Base-by-base conservation (phyloP, 2,329 filamentous ascomycete genomes). In the Trichoderma sp. region DNA sequence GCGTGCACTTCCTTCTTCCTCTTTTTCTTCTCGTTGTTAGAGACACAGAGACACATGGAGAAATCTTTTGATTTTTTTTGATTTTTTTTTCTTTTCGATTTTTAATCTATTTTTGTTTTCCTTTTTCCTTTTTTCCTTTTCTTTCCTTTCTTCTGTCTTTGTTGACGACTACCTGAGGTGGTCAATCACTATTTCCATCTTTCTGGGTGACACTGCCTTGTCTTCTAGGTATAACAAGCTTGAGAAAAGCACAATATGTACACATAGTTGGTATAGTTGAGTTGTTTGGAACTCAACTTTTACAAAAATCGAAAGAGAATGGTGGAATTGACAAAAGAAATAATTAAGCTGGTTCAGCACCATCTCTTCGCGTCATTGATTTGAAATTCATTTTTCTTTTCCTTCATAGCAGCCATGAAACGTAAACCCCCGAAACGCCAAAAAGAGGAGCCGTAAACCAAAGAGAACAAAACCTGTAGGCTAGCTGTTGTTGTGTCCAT, bases 361-460 rank as follows among this genome's bases (percentile, higher is more conserved):
- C 34, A 5, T 54, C 14, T 37, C 32, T 10, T 30, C 32, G 49
- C 18, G 14, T 43, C 10, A 54, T 34, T 24, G 32, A 7, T 54
- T 43, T 18, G 32, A 30, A 34, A n/a, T 24, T 55, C 60, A 10
- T 28, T 39, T 39, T 54, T 43, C 26, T 54, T 54, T 43, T 18
- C n/a, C 34, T 34, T 49, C 46, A 8, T 54, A 32, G 34, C 46
- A 55, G 11, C 32, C 60, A 55, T 64, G 28, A 54, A 34, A 64
- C 60, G 34, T 64, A 30, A 64, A 55, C 14, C 39, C 60, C 60
- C 49, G 55, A 21, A 64, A 51, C 11, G 39, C 32, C 60, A 18
- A 52, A 52, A 24, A 30, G 18, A 52, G 7, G n/a, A 30, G 21
- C 60, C 21, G 10, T 43, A 11, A 54, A 21, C 21, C 34, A 64